Conservation (phyloP, 352 stramenopile species). For the Phytophthora pluvialis region DNA sequence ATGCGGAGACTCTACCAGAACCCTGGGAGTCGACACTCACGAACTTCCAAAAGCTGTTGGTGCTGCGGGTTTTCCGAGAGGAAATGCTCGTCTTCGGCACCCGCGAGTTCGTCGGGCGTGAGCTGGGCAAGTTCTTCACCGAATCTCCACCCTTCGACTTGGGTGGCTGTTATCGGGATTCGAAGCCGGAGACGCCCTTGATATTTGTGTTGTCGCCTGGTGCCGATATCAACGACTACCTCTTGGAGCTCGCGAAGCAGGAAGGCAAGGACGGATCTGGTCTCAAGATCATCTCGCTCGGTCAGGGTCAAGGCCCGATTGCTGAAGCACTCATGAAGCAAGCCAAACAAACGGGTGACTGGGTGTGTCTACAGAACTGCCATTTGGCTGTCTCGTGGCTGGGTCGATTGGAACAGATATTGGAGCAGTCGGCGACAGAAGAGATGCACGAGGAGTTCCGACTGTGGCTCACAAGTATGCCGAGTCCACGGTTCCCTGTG, state of each 20-base stretch:
- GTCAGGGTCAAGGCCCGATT: conserved; percentile 93
- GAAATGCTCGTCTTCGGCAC: conserved; percentile 92
- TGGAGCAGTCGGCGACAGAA: conserved; percentile 78
- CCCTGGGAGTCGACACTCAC: conserved; percentile 77
- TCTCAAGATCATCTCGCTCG: conserved; percentile 94
- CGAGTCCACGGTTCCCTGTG: conserved; percentile 90
- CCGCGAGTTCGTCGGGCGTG: conserved; percentile 80
- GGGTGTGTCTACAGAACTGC: conserved; percentile 96
- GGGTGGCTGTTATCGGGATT: conserved; percentile 92
- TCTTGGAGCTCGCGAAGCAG: conserved; percentile 90
- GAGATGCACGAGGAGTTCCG: conserved; percentile 91
- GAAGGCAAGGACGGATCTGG: conserved; percentile 89
- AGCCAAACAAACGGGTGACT: conserved; percentile 90
- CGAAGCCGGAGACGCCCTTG: conserved; percentile 89
- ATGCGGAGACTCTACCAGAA: conserved; percentile 71
- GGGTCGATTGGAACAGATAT: conserved; percentile 86
- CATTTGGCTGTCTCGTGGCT: conserved; percentile 93
- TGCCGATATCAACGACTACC: conserved; percentile 94
- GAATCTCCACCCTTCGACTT: conserved; percentile 94
- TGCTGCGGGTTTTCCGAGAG: conserved; percentile 90
- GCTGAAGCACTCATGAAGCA: conserved; percentile 92
- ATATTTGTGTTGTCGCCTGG: conserved; percentile 95
- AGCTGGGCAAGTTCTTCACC: conserved; percentile 87
- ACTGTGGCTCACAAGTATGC: conserved; percentile 95
- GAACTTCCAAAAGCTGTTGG: conserved; percentile 91